phyloP scores from a whole-genome alignment of 495 filamentous ascomycete species.

The Penicillium soppii region DNA sequence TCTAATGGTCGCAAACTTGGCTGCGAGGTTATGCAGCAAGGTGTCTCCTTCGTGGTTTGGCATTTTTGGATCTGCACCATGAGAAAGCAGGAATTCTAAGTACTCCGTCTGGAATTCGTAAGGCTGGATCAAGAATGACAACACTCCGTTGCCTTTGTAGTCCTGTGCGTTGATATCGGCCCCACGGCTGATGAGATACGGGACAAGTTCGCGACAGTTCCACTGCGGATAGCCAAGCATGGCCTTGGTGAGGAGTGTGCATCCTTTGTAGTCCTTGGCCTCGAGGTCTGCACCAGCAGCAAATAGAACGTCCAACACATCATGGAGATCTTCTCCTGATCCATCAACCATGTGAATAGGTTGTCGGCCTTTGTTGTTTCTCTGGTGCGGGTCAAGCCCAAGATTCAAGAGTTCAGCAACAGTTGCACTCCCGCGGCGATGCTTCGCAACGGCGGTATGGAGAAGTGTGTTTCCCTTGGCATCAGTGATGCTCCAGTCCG shows the following conservation, averaged over 20 bases:
- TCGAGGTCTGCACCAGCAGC: constrained; percentile 22
- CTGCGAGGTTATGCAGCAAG: constrained; percentile 12
- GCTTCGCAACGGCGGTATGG: constrained; percentile 15
- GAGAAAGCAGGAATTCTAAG: constrained; percentile 8
- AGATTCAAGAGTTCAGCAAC: constrained; percentile 10
- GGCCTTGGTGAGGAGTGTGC: constrained; percentile 13
- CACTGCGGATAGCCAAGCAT: constrained; percentile 7
- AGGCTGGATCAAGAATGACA: constrained; percentile 11
- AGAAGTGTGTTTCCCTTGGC: constrained; percentile 19
- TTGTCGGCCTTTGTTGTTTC: constrained; percentile 16
- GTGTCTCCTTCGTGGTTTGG: constrained; percentile 19
- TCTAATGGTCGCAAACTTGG: constrained; percentile 1
- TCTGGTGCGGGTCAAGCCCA: constrained; percentile 13
- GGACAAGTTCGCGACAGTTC: constrained; percentile 6
- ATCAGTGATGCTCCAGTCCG: constrained; percentile 16
- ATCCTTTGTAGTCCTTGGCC: constrained; percentile 16
- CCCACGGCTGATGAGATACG: constrained; percentile 9
- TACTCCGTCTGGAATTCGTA: not conserved
- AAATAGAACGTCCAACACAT: constrained; percentile 15
- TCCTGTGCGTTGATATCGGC: constrained; percentile 22
- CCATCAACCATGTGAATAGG: constrained; percentile 10
- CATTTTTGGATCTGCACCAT: constrained; percentile 11
- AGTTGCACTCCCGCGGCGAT: not conserved
- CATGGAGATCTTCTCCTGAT: not conserved
- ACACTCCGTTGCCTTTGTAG: constrained; percentile 17